Base-by-base conservation (phyloP, 805 yeast genomes). In the Cyberlindnera japonica region DNA sequence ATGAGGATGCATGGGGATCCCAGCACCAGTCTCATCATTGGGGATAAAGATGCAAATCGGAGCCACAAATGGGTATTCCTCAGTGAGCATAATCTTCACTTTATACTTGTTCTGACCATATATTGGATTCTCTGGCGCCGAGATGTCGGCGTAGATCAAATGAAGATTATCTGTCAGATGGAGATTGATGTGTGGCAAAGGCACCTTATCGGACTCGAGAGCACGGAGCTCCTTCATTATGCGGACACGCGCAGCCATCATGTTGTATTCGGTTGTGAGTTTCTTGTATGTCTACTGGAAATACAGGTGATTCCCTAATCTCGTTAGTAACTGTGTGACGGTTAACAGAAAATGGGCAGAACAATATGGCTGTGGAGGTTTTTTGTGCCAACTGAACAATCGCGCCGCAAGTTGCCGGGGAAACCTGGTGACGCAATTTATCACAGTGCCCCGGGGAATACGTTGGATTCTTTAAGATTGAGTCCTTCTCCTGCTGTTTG, bases 1-100 rank as follows among this genome's bases (percentile, higher is more conserved):
- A 53, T 83, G 91, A 0, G 91, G 91, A 53, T 83, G 89, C 3
- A 81, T 50, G 1, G 91, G 91, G 4, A 83, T 71, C 22, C 55
- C 48, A 10, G 41, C 29, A 13, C 29, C 41, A 2, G 37, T 35
- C 2, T 43, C 45, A 2, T 16, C 30, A 2, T 54, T 44, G 3
- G 40, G 49, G n/a, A 75, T 53, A 53, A 81, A 81, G 44, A 71
- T 65, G 2, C 76, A 82, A 40, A 69, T 71, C 0, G 87, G 87
- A 3, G 79, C 68, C 18, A 65, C 70, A 27, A 79, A 77, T 0
- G 87, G 87, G 45, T 81, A 81, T 0, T 63, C 64, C 1, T 59
- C 50, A 3, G 69, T 59, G 16, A 77, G 62, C 31, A 58, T 61
- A 14, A 79, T 63, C 33, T 69, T 61, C 24, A 81, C 54, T 23